Evolutionary conservation across 139 green algal genomes (phyloP), one percentile per base, ranked within the genome.

Genomic region (Chloropicon primus): DNA sequence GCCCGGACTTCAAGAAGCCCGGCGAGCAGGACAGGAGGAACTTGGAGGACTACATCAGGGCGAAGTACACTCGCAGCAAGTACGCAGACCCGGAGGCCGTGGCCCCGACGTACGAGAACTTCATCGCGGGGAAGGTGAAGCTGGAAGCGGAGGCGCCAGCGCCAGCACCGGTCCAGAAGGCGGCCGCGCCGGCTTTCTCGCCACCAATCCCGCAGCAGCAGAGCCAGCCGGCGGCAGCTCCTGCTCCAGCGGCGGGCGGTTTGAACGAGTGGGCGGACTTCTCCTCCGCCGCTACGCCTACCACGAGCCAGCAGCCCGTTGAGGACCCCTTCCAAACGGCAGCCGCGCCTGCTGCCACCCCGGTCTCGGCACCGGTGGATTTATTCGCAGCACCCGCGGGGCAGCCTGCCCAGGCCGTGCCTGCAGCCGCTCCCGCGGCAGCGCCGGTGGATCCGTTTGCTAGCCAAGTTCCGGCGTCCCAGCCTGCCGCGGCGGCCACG

Each of bases 71-170:
- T 79, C 54, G 80, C 79, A 23, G 84, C 72, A 10, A 73, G 25
- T 73, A 27, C 28, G 29, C 28, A 2, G 93, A 94, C 62, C 82
- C 81, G 3, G 26, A 82, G 25, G 10, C 26, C 0, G 72, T 79
- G 22, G 78, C 88, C 0, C 92, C 91, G 2, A 91, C 76, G 75
- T 94, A 93, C 2, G 88, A 97, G 21, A 94, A 92, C 83, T 94
- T 88, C 71, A 3, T 29, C 25, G 78, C 28, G 71, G 79, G 29
- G 27, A 72, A 53, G 71, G 22, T 28, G 26, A 5, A 17, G 53
- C 76, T 71, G 80, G 73, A 2, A 27, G 26, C 1, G 24, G 24
- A 21, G 71, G 62, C 41, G 24, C 73, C 28, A 2, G 71, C 71
- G n/a, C n/a, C 71, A 74, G 5, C 5, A 22, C 71, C 71, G 21